Base-by-base conservation (phyloP, 2,329 filamentous ascomycete species). In the Sclerotinia nivalis region DNA sequence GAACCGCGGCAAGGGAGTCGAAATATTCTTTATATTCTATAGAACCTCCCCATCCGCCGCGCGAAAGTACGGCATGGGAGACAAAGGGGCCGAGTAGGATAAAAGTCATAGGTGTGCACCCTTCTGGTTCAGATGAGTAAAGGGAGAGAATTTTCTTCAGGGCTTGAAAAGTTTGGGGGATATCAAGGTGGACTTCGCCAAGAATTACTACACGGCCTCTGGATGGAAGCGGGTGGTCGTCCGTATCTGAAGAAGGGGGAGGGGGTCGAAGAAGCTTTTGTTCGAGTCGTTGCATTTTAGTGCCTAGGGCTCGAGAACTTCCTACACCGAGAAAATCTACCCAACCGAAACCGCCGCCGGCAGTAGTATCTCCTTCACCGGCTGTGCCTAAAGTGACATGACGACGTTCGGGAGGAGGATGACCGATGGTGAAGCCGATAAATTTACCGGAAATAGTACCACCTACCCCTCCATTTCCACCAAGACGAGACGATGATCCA, bases 1-100 rank as follows among this genome's bases (percentile, higher is more conserved):
- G 85, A 1, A 93, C 86, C 2, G 90, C 89, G 4, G 96, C 95
- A 18, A 99, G 86, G 12, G 89, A 88, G 81, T 99, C 93, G 79
- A 98, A 97, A 78, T 92, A 91, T 81, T 98, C 96, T 82, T 98
- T 98, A 83, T 97, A 98, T 81, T 97, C 93, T 75, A 98, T 94
- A 80, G 92, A 95, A 50, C 93, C 92, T 31, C 91, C 89, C 56
- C 87, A 90, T 50, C 88, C 90, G 67, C 91, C 90, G 40, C 87
- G 84, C 9, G 88, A 86, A 82, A 91, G 88, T 73, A 90, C 85
- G 43, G 88, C 87, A 67, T 89, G 83, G 68, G 85, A 83, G 25
- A 87, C 86, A 75, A 99, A 98, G 79, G 96, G 97, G 50, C 96
- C 96, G 60, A 93, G 88, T 9, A 99, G 81, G 58, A 97, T 83